These are phyloP conservation scores for Microdochium paspali DNA, from an alignment of 2,329 filamentous ascomycete genomes.

Conservation along the genomic window DNA sequence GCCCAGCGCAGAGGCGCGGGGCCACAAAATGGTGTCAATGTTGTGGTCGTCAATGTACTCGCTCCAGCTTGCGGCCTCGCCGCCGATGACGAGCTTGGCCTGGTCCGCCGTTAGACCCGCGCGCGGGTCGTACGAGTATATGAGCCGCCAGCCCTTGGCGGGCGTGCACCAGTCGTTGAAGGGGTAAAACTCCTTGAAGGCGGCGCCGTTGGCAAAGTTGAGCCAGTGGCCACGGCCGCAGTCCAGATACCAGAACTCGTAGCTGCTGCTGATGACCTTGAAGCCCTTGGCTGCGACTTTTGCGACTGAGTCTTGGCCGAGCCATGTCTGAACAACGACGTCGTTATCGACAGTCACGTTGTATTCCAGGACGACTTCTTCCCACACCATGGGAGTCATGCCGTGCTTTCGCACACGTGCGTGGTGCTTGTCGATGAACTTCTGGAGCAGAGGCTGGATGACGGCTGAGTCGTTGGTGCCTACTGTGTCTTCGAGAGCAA, in stretches of 20 bases:
- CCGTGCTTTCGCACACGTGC: slow-evolving; percentile 51
- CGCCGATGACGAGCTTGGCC: slow-evolving; percentile 64
- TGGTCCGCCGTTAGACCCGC: slow-evolving; percentile 50
- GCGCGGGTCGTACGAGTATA: slow-evolving; percentile 73
- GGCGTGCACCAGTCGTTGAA: slow-evolving; percentile 78
- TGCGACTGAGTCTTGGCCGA: slow-evolving; percentile 52
- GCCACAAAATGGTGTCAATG: slow-evolving; percentile 71
- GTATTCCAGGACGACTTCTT: slow-evolving; percentile 76
- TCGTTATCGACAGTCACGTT: slow-evolving; percentile 63
- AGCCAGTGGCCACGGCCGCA: slow-evolving; percentile 76
- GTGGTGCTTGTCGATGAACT: slow-evolving; percentile 65
- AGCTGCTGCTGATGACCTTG: slow-evolving; percentile 66
- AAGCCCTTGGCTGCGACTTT: slow-evolving; percentile 53
- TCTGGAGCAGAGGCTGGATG: slow-evolving; percentile 67
- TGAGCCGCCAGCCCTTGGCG: slow-evolving; percentile 69
- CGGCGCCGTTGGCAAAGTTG: slow-evolving; percentile 51
- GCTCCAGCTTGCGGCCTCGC: slow-evolving; percentile 73
- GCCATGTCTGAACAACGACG: slow-evolving; percentile 73
- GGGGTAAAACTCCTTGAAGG: slow-evolving; percentile 48
- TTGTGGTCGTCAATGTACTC: slow-evolving; percentile 72
- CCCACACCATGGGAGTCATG: slow-evolving; percentile 73
- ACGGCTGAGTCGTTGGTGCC: slow-evolving; percentile 54
- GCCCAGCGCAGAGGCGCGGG: slow-evolving; percentile 61
- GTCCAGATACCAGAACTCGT: slow-evolving; percentile 76
- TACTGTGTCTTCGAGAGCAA: slow-evolving; percentile 64